These are phyloP conservation scores for Wickerhamomyces sp. DNA, from an alignment of 1,139 yeast genomes.

Conservation along the genomic window DNA sequence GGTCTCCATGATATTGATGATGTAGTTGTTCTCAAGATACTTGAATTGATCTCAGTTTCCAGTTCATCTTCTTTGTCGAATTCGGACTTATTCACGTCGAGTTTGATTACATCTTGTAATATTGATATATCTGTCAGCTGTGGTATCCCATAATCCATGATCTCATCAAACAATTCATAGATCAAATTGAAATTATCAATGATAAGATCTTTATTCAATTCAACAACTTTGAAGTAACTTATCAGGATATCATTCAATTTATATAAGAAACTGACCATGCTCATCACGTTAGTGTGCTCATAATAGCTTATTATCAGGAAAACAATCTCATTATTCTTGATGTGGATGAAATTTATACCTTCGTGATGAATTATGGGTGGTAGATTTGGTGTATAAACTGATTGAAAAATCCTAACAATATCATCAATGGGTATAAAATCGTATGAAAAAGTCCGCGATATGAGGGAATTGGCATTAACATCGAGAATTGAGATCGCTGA, in stretches of 20 bases:
- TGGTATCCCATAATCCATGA: constrained; percentile 68
- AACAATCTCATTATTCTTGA: constrained; percentile 52
- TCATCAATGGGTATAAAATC: constrained; percentile 13
- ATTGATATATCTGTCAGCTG: constrained; percentile 73
- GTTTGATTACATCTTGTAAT: constrained; percentile 57
- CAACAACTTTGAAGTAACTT: constrained; percentile 45
- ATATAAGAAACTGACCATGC: constrained; percentile 52
- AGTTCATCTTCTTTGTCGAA: constrained; percentile 20
- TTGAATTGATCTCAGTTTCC: constrained; percentile 44
- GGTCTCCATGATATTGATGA: constrained; percentile 78
- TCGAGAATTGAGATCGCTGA: constrained; percentile 23
- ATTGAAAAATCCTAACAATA: constrained; percentile 11
- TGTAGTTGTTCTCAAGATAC: constrained; percentile 67
- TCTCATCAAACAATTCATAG: constrained; percentile 71
- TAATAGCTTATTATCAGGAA: constrained; percentile 42
- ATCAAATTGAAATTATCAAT: constrained; percentile 63
- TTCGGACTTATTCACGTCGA: constrained; percentile 30
- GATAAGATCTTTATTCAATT: constrained; percentile 53
- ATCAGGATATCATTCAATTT: constrained; percentile 54
- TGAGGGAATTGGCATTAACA: constrained; percentile 16
- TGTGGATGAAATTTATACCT: constrained; percentile 52
- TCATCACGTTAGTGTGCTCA: constrained; percentile 53
- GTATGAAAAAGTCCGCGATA: constrained; percentile 17
- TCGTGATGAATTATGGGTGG: constrained; percentile 45
- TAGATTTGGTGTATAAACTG: constrained; percentile 2